Evolutionary conservation across 805 yeast genomes (phyloP), one percentile per base, ranked within the genome.

Genomic region (Schwanniomyces sp.): DNA sequence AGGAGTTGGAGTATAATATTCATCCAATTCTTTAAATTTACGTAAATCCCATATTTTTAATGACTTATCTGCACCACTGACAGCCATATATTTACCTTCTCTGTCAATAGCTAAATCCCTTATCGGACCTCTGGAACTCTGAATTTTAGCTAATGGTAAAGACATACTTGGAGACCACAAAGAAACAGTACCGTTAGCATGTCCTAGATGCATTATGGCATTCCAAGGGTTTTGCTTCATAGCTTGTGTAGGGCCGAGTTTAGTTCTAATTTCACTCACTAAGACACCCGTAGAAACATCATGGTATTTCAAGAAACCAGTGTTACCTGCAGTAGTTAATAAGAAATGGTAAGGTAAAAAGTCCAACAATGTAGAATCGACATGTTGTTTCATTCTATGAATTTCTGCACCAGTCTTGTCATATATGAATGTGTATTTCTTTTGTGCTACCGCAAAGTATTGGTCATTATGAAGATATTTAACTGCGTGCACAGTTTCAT

Each of bases 391-490:
- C 67, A 94, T 75, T 59, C 95, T 81, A 69, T 94, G 99, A 50
- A 94, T 70, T 75, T 94, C 99, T 45, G 86, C 78, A 26, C 99
- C 99, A 52, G 85, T 82, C 54, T 85, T 85, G 67, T 94, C 97
- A 66, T 94, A 94, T 32, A 94, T 88, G 64, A 86, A 94, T 0
- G 94, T 88, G 67, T 92, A 89, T 65, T 90, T 91, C 69, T 91
- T 91, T 70, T 94, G 99, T 1, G 99, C 98, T 14, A 85, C 96
- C 0, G 99, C 99, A 71, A 89, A 91, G 67, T 75, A 91, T 67
- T 91, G 97, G 62, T 91, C 95, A 61, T 86, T 91, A 60, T 92
- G 97, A 52, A 94, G 74, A 69, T 87, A 91, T 60, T 91, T 88
- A 24, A 91, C 97, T 2, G 91, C 94, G 59, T 88, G 81, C 9